These are phyloP conservation scores for Tulasnella sp. DNA, from an alignment of 768 basidiomycete genomes.

Conservation along the genomic window DNA sequence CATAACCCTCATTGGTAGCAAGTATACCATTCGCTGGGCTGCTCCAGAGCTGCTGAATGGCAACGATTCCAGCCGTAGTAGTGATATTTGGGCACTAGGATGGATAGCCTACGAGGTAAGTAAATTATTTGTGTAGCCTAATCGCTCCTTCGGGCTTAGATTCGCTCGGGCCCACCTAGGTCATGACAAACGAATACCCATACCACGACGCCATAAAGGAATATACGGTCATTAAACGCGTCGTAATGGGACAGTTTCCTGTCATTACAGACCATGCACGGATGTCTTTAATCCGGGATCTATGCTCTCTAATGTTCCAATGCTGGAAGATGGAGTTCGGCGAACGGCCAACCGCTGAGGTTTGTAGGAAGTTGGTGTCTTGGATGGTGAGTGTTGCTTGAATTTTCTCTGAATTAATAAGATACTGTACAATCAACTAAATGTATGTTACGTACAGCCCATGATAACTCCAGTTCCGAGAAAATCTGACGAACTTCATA, in stretches of 20 bases:
- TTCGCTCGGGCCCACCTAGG: not conserved
- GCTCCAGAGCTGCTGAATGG: not conserved
- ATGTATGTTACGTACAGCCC: not conserved
- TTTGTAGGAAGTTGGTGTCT: not conserved
- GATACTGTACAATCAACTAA: not conserved
- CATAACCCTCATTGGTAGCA: not conserved
- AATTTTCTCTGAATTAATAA: not conserved
- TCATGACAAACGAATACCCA: not conserved
- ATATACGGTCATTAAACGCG: not conserved
- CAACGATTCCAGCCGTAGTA: not conserved
- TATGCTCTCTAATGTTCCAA: not conserved
- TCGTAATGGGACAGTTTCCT: not conserved
- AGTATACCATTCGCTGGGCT: not conserved
- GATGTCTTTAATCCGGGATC: not conserved
- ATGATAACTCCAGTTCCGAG: not conserved
- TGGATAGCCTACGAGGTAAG: not conserved
- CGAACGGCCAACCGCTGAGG: not conserved
- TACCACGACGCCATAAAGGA: not conserved
- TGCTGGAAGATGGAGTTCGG: not conserved
- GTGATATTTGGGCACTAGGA: not conserved
- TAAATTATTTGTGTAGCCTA: not conserved
- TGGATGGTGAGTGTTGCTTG: not conserved
- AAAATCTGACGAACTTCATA: not conserved
- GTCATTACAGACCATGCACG: not conserved
- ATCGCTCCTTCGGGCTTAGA: not conserved